A percentile compares a stretch with the other conserved stretches of the same genome.
Evolutionary conservation across 164 flowering plant genomes (phyloP).

Genomic region (Platanus orientalis): DNA sequence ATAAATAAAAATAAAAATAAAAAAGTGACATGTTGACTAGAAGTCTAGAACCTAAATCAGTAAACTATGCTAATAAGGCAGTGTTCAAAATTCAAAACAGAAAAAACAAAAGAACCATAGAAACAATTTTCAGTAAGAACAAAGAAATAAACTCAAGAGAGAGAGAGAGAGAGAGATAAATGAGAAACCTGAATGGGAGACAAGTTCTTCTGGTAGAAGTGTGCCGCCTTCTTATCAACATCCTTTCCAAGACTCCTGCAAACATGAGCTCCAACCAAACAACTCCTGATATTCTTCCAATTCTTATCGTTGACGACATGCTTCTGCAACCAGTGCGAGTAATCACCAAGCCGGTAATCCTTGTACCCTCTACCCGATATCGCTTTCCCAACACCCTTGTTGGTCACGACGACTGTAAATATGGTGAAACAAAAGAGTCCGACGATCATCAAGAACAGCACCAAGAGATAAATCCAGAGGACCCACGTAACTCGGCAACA

Average conservation of each 20-base stretch:
- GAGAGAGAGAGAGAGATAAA: too few relatives aligned
- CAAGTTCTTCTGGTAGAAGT: conserved; percentile 22
- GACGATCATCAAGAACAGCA: conserved; percentile 35
- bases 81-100: too few relatives aligned
- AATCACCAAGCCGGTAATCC: conserved; percentile 48
- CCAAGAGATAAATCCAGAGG: conserved; percentile 39
- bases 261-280: conserved; percentile 41
- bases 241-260: conserved; percentile 23
- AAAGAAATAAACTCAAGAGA: too few relatives aligned
- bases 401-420: conserved; percentile 47
- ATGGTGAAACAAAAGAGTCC: conserved; percentile 39
- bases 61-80: too few relatives aligned
- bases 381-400: conserved; percentile 36
- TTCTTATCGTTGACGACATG: conserved; percentile 32
- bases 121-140: too few relatives aligned
- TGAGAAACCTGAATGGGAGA: conserved; percentile 41
- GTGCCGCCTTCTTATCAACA: not conserved
- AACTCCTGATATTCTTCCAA: conserved; percentile 47
- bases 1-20: too few relatives aligned
- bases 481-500: conserved; percentile 22
- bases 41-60: too few relatives aligned
- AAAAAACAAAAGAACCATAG: too few relatives aligned
- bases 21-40: too few relatives aligned
- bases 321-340: conserved; percentile 54
- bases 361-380: conserved; percentile 35